A percentile compares a stretch with the other conserved stretches of the same genome.
Evolutionary conservation across 2,329 filamentous ascomycete species (phyloP).

Genomic region (Aspergillus fumigatus): DNA sequence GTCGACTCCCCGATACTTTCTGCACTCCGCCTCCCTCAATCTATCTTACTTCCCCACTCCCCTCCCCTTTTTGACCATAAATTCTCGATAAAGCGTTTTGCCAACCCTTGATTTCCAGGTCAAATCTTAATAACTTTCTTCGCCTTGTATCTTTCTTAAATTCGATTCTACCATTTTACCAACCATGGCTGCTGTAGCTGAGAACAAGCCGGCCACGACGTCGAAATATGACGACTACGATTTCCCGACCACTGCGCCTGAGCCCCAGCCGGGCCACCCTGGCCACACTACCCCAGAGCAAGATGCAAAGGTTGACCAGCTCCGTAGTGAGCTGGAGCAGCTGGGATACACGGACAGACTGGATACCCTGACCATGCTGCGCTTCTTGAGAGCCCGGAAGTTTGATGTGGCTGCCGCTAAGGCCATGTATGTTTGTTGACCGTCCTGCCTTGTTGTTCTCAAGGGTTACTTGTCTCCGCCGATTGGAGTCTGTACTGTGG

Average conservation of each 20-base stretch:
- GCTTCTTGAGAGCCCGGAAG: conserved; percentile 91
- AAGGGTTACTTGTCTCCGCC: background rate
- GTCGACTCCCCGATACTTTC: background rate
- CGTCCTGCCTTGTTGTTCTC: conserved; percentile 1
- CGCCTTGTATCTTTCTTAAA: conserved; percentile 4
- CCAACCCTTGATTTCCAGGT: background rate
- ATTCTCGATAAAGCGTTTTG: background rate
- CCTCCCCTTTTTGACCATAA: background rate
- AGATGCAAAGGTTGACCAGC: conserved; percentile 82
- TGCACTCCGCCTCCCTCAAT: background rate
- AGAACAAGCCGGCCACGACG: conserved; percentile 53
- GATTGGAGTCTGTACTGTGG: background rate
- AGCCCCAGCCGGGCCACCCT: conserved; percentile 70
- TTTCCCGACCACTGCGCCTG: conserved; percentile 74
- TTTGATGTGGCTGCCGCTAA: conserved; percentile 82
- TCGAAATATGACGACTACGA: conserved; percentile 96
- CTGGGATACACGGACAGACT: conserved; percentile 77
- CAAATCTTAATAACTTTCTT: conserved; percentile 6
- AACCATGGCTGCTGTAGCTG: conserved; percentile 28
- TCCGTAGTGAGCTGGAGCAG: conserved; percentile 78
- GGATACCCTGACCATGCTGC: conserved; percentile 87
- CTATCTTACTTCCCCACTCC: background rate
- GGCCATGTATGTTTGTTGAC: conserved; percentile 65
- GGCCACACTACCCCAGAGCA: conserved; percentile 82
- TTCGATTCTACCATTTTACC: conserved; percentile 1